Conservation (phyloP, 306 rosid species). For the Hippophae gyantsensis region DNA sequence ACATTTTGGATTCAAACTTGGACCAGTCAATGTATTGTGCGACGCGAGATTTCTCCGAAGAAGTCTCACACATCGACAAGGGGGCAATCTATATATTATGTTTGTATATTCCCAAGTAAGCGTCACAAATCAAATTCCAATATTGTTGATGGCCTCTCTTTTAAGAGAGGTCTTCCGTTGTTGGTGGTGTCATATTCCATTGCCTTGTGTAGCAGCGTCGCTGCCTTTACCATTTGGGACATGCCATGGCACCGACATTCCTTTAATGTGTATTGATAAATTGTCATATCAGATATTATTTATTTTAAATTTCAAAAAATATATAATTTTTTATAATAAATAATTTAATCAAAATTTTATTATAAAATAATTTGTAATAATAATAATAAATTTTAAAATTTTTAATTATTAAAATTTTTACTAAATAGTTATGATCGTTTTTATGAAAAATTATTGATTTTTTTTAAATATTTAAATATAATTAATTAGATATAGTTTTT, state of each 20-base stretch:
- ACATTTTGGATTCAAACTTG: constrained; percentile 10
- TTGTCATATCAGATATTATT: too few species aligned
- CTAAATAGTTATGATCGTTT: too few species aligned
- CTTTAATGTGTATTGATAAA: too few species aligned
- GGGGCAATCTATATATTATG: constrained; percentile 31
- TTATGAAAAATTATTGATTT: too few species aligned
- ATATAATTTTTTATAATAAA: too few species aligned
- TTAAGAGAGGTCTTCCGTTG: constrained; percentile 31
- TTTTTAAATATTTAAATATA: too few species aligned
- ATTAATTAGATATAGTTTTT: too few species aligned
- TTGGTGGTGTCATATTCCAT: constrained; percentile 58
- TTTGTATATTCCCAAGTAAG: constrained; percentile 51
- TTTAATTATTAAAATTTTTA: too few species aligned
- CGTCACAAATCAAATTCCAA: constrained; percentile 27
- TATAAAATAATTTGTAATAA: too few species aligned
- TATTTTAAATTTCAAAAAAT: too few species aligned
- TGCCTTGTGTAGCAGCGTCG: constrained; percentile 52
- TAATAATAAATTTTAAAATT: too few species aligned
- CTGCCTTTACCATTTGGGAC: constrained; percentile 48
- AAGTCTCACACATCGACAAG: constrained; percentile 20
- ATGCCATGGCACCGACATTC: constrained; percentile 60
- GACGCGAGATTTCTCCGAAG: constrained; percentile 43
- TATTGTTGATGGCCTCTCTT: constrained; percentile 32
- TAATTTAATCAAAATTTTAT: too few species aligned
- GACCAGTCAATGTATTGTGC: background rate